These are phyloP conservation scores for Aureobasidium sp. DNA, from an alignment of 2,329 filamentous ascomycete genomes.

Conservation along the genomic window DNA sequence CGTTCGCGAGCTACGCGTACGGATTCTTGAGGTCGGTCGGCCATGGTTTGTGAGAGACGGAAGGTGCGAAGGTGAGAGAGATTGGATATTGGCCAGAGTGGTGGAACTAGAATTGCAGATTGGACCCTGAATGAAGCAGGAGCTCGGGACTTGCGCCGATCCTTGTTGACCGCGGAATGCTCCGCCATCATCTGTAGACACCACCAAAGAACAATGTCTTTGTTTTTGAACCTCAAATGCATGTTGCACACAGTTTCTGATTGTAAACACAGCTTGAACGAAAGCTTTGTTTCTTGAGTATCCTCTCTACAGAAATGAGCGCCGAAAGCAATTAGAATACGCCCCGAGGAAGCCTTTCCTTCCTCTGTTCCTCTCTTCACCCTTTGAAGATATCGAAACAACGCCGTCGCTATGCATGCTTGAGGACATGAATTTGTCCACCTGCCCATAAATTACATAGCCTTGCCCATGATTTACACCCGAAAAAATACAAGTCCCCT, in stretches of 20 bases:
- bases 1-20: background rate
- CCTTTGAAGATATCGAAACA: background rate
- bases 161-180: background rate
- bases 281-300: background rate
- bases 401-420: constrained; percentile 21
- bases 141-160: constrained; percentile 4
- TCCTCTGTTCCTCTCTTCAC: background rate
- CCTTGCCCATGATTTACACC: background rate
- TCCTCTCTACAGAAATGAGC: background rate
- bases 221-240: background rate
- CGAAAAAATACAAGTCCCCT: background rate
- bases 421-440: background rate
- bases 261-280: background rate
- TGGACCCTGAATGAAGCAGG: constrained; percentile 11
- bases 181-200: background rate
- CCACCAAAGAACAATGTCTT: background rate
- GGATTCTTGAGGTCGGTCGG: constrained; percentile 16
- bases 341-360: background rate
- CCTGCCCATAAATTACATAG: constrained; percentile 1
- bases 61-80: background rate
- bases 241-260: background rate
- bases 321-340: background rate
- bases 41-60: background rate
- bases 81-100: background rate
- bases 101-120: background rate